Base-by-base conservation (phyloP, 1,139 yeast genomes). In the Pichia sp. region DNA sequence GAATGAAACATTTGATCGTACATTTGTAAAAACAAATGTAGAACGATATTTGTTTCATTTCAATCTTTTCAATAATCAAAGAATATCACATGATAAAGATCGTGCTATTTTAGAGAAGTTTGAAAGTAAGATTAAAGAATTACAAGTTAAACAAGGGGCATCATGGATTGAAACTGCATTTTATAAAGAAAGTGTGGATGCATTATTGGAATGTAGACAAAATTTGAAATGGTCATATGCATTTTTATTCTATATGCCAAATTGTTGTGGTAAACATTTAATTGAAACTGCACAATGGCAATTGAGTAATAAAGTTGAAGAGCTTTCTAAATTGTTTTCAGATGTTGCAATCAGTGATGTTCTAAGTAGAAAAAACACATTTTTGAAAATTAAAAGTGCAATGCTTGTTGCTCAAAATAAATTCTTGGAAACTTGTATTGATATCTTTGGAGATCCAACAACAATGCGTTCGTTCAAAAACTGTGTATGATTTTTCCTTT, bases 131-230 rank as follows among this genome's bases (percentile, higher is more conserved):
- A 85, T 88, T 59, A 74, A 74, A 45, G 66, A 69, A 31, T 67
- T 89, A 63, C 89, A 83, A 53, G 77, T 78, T 45, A 70, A 70
- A 4, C 65, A 69, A 6, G 78, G 78, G 4, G 70, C 86, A 45
- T 81, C 94, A 2, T 88, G 96, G 95, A 85, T 85, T 43, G 96
- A 89, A 55, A 83, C 88, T 1, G 94, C 86, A 55, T 89, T 84
- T 57, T 69, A 88, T 40, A 74, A 80, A 8, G 93, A 83, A 47
- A 79, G 91, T 35, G 80, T 83, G 43, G 69, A 71, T 35, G 72
- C 76, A 1, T 64, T 88, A 42, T 69, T 80, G 29, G 74, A 72
- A 42, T 86, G 95, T 2, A 69, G 97, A 44, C 78, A 79, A 37
- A 78, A 89, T 2, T 66, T 91, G 40, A 85, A 87, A 63, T 91